Percentiles rank a stretch among this genome's conserved stretches.
Evolutionary conservation across 306 rosid species (phyloP).

Genomic region (Spatholobus suberectus): DNA sequence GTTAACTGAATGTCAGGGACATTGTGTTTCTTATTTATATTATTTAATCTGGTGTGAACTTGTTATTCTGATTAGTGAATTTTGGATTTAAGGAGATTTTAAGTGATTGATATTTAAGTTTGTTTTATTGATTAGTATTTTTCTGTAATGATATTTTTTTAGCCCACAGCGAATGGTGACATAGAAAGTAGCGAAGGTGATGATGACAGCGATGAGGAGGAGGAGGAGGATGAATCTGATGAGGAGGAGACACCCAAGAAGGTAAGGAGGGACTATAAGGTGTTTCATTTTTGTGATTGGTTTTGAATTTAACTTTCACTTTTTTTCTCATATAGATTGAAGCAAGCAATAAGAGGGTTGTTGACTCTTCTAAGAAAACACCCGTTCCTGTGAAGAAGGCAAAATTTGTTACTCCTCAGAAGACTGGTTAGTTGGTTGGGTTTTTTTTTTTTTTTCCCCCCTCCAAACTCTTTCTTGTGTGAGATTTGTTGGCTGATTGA

Average conservation of each 20-base stretch:
- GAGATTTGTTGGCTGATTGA: not conserved
- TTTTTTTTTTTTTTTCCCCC: not conserved
- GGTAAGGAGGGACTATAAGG: not conserved
- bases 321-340: not conserved
- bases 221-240: not conserved
- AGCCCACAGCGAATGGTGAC: not conserved
- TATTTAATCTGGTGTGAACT: not conserved
- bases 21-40: not conserved
- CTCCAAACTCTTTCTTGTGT: not conserved
- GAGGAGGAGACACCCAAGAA: conserved; percentile 15
- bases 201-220: not conserved
- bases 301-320: not conserved
- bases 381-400: not conserved
- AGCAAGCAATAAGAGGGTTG: not conserved
- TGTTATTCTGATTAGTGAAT: not conserved
- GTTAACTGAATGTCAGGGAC: not conserved
- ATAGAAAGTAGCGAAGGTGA: not conserved
- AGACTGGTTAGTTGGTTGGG: not conserved
- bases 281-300: not conserved
- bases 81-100: not conserved
- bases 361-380: not conserved
- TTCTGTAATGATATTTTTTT: not conserved
- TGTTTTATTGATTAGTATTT: not conserved
- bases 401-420: conserved; percentile 13
- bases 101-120: not conserved